Evolutionary conservation across 192 early-diverging fungal genomes (phyloP), one percentile per base, ranked within the genome.

Genomic region (Podila horticola): DNA sequence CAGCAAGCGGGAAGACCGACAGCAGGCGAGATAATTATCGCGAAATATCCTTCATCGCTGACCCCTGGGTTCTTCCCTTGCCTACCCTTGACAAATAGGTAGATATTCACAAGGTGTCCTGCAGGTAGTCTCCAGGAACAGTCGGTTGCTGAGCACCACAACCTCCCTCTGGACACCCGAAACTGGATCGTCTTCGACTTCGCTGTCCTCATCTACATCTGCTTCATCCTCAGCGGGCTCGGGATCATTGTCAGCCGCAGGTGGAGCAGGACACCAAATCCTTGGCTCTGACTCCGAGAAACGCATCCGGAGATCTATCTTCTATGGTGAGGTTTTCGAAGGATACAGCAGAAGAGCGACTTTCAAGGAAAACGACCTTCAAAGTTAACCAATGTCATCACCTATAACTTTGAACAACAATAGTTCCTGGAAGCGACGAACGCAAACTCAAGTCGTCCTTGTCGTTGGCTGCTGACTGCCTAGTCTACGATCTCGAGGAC

Each of bases 401-500:
- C 22, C 28, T 24, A 55, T 3, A 55, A 55, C n/a, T 55, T 55
- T 22, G 20, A 19, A 55, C 2, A 17, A 22, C 52, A 24, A 41
- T 71, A 90, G 93, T 95, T 20, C 93, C 94, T 24, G 92, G 92
- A 72, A 96, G 95, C 81, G 96, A 97, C 55, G 93, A 94, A 65
- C 90, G 95, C 72, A 97, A 97, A 72, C 85, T 98, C 29, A 87
- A 88, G 60, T 94, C 92, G 36, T 96, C 96, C 11, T 82, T 93
- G 9, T 81, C 84, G 6, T 71, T 91, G 4, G 63, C 55, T 9
- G 94, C 92, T 3, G 97, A 98, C 83, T 93, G 92, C 74, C 82
- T 97, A 24, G 93, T 97, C 38, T 97, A 95, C 69, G 97, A 98
- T 72, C 86, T 98, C 4, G 97, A 98, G 70, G 97, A 98, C 82